Conservation (phyloP, 106 monocot species). For the Dendrobium catenatum region DNA sequence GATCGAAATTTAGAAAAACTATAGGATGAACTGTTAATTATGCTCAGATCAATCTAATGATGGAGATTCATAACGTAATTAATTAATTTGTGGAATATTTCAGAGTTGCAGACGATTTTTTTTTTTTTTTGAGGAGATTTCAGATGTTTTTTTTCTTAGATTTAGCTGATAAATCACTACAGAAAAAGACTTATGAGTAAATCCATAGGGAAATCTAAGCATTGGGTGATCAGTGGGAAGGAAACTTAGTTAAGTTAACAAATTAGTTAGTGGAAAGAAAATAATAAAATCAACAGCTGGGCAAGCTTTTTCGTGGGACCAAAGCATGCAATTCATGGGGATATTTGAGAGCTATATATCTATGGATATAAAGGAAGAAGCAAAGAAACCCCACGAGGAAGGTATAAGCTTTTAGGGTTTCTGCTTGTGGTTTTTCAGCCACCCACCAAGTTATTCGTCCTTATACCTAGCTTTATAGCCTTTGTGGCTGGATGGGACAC, state of each 20-base stretch:
- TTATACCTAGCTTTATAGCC: not conserved
- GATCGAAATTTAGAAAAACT: no score
- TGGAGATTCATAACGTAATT: no score
- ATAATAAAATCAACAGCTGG: not conserved
- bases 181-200: no score
- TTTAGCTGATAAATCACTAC: not conserved
- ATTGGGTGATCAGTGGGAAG: not conserved
- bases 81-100: no score
- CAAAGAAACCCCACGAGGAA: conserved; percentile 1
- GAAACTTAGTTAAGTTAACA: not conserved
- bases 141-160: not conserved
- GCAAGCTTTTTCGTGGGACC: not conserved
- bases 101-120: no score
- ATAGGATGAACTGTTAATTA: no score
- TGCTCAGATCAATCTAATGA: no score
- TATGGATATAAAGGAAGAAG: not conserved
- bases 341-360: not conserved
- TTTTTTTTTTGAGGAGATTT: not conserved
- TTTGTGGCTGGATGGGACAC: conserved; percentile 1
- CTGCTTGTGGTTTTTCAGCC: not conserved
- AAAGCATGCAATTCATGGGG: not conserved
- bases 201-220: not conserved
- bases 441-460: not conserved
- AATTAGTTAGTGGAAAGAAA: not conserved
- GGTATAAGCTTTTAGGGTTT: conserved; percentile 3